Evolutionary conservation across 768 basidiomycete species (phyloP).

Genomic region (Crucibulum laeve): DNA sequence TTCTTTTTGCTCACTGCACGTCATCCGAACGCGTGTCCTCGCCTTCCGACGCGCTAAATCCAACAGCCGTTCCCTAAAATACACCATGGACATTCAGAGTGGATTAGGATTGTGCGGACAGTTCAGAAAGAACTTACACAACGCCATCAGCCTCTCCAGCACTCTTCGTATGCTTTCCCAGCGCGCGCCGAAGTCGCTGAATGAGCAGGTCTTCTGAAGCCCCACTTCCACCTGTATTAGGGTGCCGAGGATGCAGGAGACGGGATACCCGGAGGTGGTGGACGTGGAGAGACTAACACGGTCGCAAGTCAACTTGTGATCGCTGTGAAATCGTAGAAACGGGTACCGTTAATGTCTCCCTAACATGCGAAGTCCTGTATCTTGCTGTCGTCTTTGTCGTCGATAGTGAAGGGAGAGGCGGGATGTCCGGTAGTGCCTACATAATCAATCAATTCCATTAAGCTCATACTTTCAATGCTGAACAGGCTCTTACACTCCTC

Average conservation of each 20-base stretch:
- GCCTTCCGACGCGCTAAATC: not conserved
- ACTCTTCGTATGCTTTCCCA: not conserved
- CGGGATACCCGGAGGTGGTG: not conserved
- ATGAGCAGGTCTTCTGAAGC: not conserved
- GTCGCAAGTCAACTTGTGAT: not conserved
- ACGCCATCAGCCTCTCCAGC: not conserved
- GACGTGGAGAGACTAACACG: not conserved
- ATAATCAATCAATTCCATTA: too few relatives aligned
- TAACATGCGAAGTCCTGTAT: not conserved
- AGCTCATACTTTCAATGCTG: too few relatives aligned
- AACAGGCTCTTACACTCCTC: slow-evolving; percentile 8
- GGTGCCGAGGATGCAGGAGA: not conserved
- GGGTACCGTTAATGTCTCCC: not conserved
- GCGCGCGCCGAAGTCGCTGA: not conserved
- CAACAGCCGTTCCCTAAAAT: not conserved
- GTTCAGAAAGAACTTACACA: not conserved
- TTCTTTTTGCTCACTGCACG: slow-evolving; percentile 6
- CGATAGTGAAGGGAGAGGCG: too few relatives aligned
- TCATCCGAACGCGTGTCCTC: not conserved
- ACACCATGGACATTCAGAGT: too few relatives aligned
- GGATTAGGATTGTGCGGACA: not conserved
- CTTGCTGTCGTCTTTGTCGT: not conserved
- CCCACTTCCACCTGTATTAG: not conserved
- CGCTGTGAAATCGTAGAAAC: not conserved
- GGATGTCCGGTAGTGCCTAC: too few relatives aligned